These are phyloP conservation scores for Apiospora kogelbergensis DNA, from an alignment of 2,329 filamentous ascomycete species.

Conservation along the genomic window DNA sequence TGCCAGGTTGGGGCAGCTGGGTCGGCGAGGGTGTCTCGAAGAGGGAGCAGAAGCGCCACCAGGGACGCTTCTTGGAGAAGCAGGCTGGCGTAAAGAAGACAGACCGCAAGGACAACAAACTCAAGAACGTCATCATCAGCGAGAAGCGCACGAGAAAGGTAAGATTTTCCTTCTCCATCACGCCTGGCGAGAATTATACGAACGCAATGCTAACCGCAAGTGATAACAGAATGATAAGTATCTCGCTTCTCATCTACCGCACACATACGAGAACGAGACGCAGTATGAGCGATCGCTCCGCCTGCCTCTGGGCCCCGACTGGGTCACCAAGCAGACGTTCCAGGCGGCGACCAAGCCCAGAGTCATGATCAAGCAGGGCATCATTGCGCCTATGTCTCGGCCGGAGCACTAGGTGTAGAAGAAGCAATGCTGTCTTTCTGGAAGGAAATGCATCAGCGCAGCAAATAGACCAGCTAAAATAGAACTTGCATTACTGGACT, in stretches of 20 bases:
- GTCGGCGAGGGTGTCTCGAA: constrained; percentile 78
- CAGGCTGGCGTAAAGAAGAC: constrained; percentile 72
- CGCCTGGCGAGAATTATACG: neutral
- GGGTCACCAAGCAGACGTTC: constrained; percentile 94
- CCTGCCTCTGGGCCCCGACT: constrained; percentile 88
- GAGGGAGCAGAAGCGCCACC: constrained; percentile 63
- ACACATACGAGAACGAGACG: constrained; percentile 81
- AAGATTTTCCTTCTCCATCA: constrained; percentile 23
- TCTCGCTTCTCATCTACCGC: constrained; percentile 78
- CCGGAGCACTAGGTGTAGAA: constrained; percentile 47
- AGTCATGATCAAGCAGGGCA: constrained; percentile 85
- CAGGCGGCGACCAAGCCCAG: constrained; percentile 87
- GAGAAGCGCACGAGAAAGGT: constrained; percentile 90
- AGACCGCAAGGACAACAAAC: constrained; percentile 77
- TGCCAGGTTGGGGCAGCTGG: constrained; percentile 95
- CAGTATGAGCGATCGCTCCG: constrained; percentile 90
- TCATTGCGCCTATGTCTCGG: constrained; percentile 84
- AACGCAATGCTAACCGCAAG: constrained; percentile 19
- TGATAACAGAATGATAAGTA: constrained; percentile 77
- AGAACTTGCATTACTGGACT: neutral
- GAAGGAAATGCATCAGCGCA: neutral
- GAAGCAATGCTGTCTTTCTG: neutral
- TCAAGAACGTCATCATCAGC: constrained; percentile 85
- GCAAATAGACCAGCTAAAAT: neutral
- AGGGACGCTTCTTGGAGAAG: constrained; percentile 63